phyloP scores from a whole-genome alignment of 345 rosid genomes.

The Hibiscus mutabilis region DNA sequence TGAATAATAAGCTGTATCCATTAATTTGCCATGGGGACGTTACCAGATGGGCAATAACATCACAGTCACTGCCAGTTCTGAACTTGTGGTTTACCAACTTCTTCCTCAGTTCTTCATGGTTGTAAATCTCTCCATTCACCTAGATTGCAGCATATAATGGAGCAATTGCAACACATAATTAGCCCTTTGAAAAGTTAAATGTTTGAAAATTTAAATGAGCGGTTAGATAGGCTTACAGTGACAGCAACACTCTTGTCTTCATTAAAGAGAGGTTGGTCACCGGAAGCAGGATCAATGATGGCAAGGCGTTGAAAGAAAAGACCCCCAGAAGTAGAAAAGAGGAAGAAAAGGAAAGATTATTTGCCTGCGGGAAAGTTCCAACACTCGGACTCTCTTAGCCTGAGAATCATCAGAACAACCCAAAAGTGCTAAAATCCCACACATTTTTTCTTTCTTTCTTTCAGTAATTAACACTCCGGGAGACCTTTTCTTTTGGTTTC shows the following conservation, averaged over 20 bases:
- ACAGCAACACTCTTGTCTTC: constrained; percentile 74
- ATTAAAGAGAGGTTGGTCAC: constrained; percentile 93
- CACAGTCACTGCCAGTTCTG: constrained; percentile 88
- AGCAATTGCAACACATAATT: too few species aligned
- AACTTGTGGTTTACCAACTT: constrained; percentile 64
- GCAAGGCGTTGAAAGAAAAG: constrained; percentile 59
- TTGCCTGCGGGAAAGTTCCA: constrained; percentile 99
- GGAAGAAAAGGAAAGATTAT: background rate
- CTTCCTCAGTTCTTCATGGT: constrained; percentile 72
- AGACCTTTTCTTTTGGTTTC: background rate
- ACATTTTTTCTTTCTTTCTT: constrained; percentile 42
- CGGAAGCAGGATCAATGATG: constrained; percentile 84
- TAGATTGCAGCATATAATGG: too few species aligned
- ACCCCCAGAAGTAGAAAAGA: background rate
- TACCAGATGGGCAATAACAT: constrained; percentile 92
- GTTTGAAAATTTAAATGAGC: too few species aligned
- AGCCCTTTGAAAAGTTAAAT: too few species aligned
- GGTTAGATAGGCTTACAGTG: too few species aligned
- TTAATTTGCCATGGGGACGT: background rate
- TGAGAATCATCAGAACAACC: constrained; percentile 93
- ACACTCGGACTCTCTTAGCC: constrained; percentile 89
- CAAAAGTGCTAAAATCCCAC: constrained; percentile 92
- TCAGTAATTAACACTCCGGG: background rate
- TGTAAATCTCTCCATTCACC: constrained; percentile 98
- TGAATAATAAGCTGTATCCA: too few species aligned